A percentile compares a stretch with the other conserved stretches of the same genome.
Conservation (phyloP, 2,329 filamentous ascomycete species). For the Neocucurbitaria cava region DNA sequence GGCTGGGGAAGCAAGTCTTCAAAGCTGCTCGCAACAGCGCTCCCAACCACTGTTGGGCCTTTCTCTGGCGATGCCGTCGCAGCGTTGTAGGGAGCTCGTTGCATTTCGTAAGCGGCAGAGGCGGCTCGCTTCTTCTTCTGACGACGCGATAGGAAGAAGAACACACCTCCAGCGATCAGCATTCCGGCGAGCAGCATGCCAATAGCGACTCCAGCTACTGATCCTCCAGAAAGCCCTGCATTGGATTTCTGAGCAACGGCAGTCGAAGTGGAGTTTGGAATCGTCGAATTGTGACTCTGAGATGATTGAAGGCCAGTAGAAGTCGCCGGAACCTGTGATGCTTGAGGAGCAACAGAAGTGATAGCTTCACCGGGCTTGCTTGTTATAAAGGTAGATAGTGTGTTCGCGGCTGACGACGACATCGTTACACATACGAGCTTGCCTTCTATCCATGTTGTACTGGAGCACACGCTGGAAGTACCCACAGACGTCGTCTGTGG, state of each 20-base stretch:
- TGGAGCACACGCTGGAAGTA: no score
- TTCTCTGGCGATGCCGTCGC: background rate
- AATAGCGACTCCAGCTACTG: constrained; percentile 27
- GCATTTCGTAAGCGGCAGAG: background rate
- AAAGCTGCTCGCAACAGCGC: constrained; percentile 1
- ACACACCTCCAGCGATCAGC: constrained; percentile 9
- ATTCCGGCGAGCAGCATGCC: constrained; percentile 24
- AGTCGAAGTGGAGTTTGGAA: background rate
- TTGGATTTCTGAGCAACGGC: background rate
- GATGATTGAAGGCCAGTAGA: no score
- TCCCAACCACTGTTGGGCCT: background rate
- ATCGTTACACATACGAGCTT: no score
- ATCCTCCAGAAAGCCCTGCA: constrained; percentile 15
- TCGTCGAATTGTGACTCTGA: background rate
- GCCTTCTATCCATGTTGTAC: no score
- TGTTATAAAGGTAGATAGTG: background rate
- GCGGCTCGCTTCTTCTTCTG: constrained; percentile 7
- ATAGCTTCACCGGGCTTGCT: background rate
- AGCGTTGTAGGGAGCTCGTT: background rate
- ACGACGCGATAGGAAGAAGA: constrained; percentile 17
- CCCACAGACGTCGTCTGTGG: no score
- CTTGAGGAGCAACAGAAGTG: background rate
- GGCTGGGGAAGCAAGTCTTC: constrained; percentile 31
- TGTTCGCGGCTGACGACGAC: background rate
- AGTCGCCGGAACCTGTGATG: no score